These are phyloP conservation scores for Chloris gayana DNA, from an alignment of 176 grass and related monocot species.

Conservation along the genomic window DNA sequence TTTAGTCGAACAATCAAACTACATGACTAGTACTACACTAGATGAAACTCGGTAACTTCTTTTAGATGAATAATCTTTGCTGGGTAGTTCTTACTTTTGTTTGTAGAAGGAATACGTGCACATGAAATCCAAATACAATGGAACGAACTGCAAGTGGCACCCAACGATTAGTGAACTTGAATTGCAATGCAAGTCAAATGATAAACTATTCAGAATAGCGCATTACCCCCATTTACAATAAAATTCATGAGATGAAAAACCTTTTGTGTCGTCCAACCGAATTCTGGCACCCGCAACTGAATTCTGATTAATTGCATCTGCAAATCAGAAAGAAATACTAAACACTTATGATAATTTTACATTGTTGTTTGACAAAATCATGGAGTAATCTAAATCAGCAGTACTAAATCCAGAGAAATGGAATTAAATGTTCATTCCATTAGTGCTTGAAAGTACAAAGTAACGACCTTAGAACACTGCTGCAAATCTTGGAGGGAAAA, in stretches of 20 bases:
- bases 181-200: not conserved
- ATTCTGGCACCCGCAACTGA: slow-evolving; percentile 75
- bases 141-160: slow-evolving; percentile 64
- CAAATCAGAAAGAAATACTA: slow-evolving; percentile 16
- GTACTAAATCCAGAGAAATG: not conserved
- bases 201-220: not conserved
- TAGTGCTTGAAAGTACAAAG: not conserved
- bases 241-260: slow-evolving; percentile 98
- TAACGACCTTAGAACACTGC: not conserved
- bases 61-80: slow-evolving; percentile 15
- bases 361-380: not conserved
- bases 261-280: slow-evolving; percentile 93
- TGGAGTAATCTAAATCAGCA: not conserved
- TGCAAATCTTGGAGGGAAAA: not conserved
- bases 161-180: slow-evolving; percentile 23
- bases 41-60: not conserved
- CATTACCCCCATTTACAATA: slow-evolving; percentile 81
- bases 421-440: not conserved
- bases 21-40: not conserved
- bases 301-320: slow-evolving; percentile 94
- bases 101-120: slow-evolving; percentile 61
- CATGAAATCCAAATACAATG: slow-evolving; percentile 76
- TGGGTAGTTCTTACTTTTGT: slow-evolving; percentile 56
- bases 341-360: not conserved
- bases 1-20: slow-evolving; percentile 31